Evolutionary conservation across 2,329 filamentous ascomycete genomes (phyloP).

Genomic region (Fusarium sp.): DNA sequence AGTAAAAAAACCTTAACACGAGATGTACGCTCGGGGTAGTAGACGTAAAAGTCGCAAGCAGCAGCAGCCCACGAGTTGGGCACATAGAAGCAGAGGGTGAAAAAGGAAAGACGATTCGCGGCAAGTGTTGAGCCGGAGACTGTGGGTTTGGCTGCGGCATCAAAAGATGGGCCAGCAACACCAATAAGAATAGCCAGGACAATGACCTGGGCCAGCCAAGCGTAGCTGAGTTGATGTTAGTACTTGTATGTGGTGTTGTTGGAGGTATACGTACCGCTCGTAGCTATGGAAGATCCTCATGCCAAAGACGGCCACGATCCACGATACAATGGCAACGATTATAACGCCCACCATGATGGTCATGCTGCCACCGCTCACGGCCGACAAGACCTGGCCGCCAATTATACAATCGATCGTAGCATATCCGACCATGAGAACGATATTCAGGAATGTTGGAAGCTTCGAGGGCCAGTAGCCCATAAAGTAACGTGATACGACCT

Average conservation of each 20-base stretch:
- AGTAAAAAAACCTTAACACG: conserved; percentile 73
- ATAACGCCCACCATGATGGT: conserved; percentile 80
- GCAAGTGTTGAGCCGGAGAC: conserved; percentile 71
- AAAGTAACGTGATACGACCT: conserved; percentile 77
- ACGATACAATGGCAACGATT: conserved; percentile 79
- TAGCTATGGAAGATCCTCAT: conserved; percentile 72
- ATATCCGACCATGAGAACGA: conserved; percentile 80
- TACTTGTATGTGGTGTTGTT: not conserved
- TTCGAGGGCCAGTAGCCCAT: conserved; percentile 72
- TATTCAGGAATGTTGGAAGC: conserved; percentile 46
- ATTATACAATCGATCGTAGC: conserved; percentile 82
- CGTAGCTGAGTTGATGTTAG: conserved; percentile 42
- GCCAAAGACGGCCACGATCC: conserved; percentile 73
- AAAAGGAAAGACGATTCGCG: conserved; percentile 71
- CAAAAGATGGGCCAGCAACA: conserved; percentile 68
- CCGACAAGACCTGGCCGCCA: conserved; percentile 79
- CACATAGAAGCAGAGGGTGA: conserved; percentile 71
- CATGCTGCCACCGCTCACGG: conserved; percentile 72
- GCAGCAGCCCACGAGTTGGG: conserved; percentile 72
- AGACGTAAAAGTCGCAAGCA: conserved; percentile 83
- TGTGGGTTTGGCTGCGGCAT: conserved; percentile 72
- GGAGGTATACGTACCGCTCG: conserved; percentile 59
- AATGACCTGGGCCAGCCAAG: conserved; percentile 74
- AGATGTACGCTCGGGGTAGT: conserved; percentile 73
- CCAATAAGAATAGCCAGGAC: conserved; percentile 79